Percentiles rank a stretch among this genome's conserved stretches.
phyloP scores from a whole-genome alignment of 345 rosid genomes.

The Moringa oleifera region DNA sequence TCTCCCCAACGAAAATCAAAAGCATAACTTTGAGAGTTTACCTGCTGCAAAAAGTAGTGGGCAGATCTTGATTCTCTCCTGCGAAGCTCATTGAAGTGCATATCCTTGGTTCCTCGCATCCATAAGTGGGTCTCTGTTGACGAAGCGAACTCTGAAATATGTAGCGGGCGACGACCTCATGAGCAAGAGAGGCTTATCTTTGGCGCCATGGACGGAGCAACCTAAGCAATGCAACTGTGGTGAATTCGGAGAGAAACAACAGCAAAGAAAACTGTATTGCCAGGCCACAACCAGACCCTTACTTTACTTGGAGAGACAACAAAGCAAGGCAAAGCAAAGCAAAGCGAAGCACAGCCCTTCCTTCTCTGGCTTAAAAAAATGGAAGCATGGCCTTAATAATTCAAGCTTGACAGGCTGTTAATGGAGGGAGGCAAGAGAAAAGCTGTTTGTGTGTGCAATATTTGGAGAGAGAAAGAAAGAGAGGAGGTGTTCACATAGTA shows the following conservation, averaged over 20 bases:
- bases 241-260: constrained; percentile 7
- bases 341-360: no score
- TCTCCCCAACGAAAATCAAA: no score
- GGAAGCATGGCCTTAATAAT: constrained; percentile 35
- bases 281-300: constrained; percentile 20
- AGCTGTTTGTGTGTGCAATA: constrained; percentile 20
- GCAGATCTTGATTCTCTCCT: constrained; percentile 27
- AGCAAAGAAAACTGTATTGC: constrained; percentile 18
- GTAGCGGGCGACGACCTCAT: no score
- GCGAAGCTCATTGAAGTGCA: constrained; percentile 50
- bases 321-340: no score
- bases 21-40: no score
- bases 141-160: neutral
- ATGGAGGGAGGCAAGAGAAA: constrained; percentile 33
- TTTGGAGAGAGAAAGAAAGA: constrained; percentile 14
- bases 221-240: constrained; percentile 20
- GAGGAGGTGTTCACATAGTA: neutral
- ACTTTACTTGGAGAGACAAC: constrained; percentile 39
- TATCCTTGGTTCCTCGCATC: constrained; percentile 32
- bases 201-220: constrained; percentile 26
- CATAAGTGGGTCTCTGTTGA: constrained; percentile 23
- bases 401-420: constrained; percentile 82
- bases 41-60: constrained; percentile 39
- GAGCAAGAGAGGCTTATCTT: neutral
- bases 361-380: constrained; percentile 10